Conservation (phyloP, 805 yeast genomes). For the Kluyveromyces lactis region DNA sequence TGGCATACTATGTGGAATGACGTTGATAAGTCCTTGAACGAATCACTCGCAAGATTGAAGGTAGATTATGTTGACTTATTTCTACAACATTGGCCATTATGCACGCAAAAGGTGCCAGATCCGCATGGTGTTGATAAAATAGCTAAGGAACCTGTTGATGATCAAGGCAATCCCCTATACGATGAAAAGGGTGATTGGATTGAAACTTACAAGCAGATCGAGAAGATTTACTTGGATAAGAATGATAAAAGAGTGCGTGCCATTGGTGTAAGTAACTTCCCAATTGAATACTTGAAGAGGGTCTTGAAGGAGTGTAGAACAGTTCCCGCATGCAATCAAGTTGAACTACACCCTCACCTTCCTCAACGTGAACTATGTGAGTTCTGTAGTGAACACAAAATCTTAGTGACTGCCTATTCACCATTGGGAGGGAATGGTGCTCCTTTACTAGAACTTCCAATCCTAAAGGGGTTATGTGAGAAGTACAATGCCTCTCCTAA, state of each 20-base stretch:
- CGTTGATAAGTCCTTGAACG: constrained; percentile 45
- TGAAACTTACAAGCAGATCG: constrained; percentile 49
- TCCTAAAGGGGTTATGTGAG: constrained; percentile 44
- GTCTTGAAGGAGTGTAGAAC: constrained; percentile 37
- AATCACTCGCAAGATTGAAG: constrained; percentile 50
- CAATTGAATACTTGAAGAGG: constrained; percentile 32
- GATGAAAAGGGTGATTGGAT: constrained; percentile 35
- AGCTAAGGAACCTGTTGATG: constrained; percentile 23
- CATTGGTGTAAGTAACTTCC: constrained; percentile 53
- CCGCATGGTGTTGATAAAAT: constrained; percentile 17
- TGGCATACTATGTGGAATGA: constrained; percentile 48
- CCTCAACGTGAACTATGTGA: constrained; percentile 54
- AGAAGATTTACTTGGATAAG: constrained; percentile 21
- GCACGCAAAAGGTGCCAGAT: constrained; percentile 28
- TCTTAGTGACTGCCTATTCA: constrained; percentile 48
- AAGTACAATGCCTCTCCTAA: constrained; percentile 46
- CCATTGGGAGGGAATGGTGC: constrained; percentile 63
- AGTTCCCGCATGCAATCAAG: constrained; percentile 48
- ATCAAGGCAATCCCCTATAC: constrained; percentile 29
- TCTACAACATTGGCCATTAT: constrained; percentile 73
- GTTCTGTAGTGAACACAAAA: constrained; percentile 44
- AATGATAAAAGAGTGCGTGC: constrained; percentile 40
- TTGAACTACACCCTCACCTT: constrained; percentile 67
- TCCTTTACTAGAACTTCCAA: constrained; percentile 46
- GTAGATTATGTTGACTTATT: constrained; percentile 71